These are phyloP conservation scores for Verticillium dahliae DNA, from an alignment of 2,329 filamentous ascomycete species.

Conservation along the genomic window DNA sequence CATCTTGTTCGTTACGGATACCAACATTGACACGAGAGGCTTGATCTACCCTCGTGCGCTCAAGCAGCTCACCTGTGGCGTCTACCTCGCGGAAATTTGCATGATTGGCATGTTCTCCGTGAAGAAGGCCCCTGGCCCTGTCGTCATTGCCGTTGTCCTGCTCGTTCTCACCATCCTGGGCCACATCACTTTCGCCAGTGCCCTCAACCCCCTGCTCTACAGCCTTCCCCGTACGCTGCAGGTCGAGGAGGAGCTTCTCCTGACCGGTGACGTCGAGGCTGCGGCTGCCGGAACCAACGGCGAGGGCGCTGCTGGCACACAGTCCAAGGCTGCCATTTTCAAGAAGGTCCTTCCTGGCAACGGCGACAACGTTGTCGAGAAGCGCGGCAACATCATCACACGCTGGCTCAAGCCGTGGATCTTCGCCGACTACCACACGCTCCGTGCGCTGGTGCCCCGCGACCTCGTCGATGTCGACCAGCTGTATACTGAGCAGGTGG, in stretches of 20 bases:
- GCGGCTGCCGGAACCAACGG: not conserved
- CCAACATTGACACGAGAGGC: slow-evolving; percentile 79
- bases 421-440: slow-evolving; percentile 63
- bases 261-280: slow-evolving; percentile 6
- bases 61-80: slow-evolving; percentile 75
- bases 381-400: slow-evolving; percentile 51
- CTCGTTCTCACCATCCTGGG: slow-evolving; percentile 71
- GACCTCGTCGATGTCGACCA: slow-evolving; percentile 39
- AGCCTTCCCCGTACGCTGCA: slow-evolving; percentile 60
- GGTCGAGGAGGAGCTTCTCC: slow-evolving; percentile 30
- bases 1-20: slow-evolving; percentile 72
- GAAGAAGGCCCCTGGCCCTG: slow-evolving; percentile 57
- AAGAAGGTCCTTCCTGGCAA: slow-evolving; percentile 8
- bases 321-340: slow-evolving; percentile 11
- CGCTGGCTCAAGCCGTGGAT: slow-evolving; percentile 74
- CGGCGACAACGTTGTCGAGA: slow-evolving; percentile 22
- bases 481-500: slow-evolving; percentile 54
- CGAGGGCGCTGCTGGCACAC: not conserved
- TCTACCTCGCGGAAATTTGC: slow-evolving; percentile 75
- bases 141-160: slow-evolving; percentile 70
- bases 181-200: slow-evolving; percentile 64
- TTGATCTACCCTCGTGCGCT: slow-evolving; percentile 82
- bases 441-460: slow-evolving; percentile 64
- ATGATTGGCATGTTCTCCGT: slow-evolving; percentile 77
- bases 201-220: slow-evolving; percentile 65